A percentile compares a stretch with the other conserved stretches of the same genome.
Conservation (phyloP, 208 protist species). For the Wallacemonas sp. region DNA sequence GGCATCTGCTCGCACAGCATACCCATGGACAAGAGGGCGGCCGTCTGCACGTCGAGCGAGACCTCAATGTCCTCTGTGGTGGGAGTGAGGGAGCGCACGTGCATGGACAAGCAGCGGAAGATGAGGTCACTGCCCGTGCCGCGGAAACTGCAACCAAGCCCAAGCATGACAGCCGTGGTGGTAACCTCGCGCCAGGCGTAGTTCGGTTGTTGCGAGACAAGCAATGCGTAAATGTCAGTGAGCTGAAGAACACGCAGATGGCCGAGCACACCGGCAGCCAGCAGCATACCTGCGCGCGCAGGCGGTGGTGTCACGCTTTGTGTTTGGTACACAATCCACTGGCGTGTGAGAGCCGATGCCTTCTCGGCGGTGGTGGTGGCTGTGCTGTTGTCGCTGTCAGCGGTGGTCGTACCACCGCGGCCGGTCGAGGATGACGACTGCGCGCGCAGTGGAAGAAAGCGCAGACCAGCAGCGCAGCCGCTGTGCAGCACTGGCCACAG, state of each 20-base stretch:
- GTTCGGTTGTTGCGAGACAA: slow-evolving; percentile 60
- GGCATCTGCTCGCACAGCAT: slow-evolving; percentile 61
- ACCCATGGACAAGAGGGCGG: slow-evolving; percentile 75
- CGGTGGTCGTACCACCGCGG: not conserved
- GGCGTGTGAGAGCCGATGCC: slow-evolving; percentile 52
- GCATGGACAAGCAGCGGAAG: slow-evolving; percentile 84
- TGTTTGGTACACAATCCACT: slow-evolving; percentile 90
- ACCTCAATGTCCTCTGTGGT: slow-evolving; percentile 84
- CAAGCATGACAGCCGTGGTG: slow-evolving; percentile 82
- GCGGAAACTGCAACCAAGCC: slow-evolving; percentile 84
- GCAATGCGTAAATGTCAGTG: slow-evolving; percentile 85
- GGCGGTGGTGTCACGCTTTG: slow-evolving; percentile 54
- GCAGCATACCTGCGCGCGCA: slow-evolving; percentile 63
- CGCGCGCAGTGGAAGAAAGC: slow-evolving; percentile 60
- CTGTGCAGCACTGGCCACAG: slow-evolving; percentile 87
- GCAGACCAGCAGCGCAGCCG: slow-evolving; percentile 76
- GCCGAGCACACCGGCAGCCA: slow-evolving; percentile 74
- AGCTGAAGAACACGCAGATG: slow-evolving; percentile 79
- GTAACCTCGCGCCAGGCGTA: slow-evolving; percentile 70
- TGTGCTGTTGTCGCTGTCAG: not conserved
- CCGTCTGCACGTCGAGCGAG: slow-evolving; percentile 78
- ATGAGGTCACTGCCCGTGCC: slow-evolving; percentile 75
- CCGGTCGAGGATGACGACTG: not conserved
- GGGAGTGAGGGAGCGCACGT: slow-evolving; percentile 80
- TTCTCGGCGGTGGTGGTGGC: slow-evolving; percentile 1